Evolutionary conservation across 2,329 filamentous ascomycete species (phyloP).

Genomic region (Coleophoma eucalyptorum): DNA sequence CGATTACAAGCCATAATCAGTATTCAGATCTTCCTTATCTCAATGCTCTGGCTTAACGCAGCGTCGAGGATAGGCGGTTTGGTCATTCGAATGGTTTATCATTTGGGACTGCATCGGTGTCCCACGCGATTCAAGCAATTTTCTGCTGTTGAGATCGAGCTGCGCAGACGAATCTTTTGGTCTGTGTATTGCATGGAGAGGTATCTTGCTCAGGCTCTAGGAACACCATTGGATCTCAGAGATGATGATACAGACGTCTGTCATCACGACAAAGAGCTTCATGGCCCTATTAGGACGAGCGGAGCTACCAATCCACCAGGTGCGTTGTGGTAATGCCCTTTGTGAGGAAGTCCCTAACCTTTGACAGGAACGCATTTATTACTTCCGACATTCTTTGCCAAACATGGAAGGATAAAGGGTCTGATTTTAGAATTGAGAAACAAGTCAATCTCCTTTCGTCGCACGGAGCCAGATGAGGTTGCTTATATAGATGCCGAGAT

Average conservation of each 20-base stretch:
- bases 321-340: no score
- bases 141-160: constrained; percentile 37
- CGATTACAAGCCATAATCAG: constrained; percentile 47
- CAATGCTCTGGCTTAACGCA: constrained; percentile 51
- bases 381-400: constrained; percentile 32
- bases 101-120: constrained; percentile 55
- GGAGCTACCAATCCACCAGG: no score
- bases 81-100: constrained; percentile 50
- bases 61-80: constrained; percentile 52
- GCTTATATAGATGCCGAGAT: constrained; percentile 37
- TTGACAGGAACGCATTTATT: constrained; percentile 23
- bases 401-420: constrained; percentile 38
- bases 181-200: constrained; percentile 51
- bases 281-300: constrained; percentile 17
- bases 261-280: constrained; percentile 44
- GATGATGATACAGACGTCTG: constrained; percentile 58
- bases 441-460: constrained; percentile 36
- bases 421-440: constrained; percentile 43
- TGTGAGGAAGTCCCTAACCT: no score
- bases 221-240: constrained; percentile 48
- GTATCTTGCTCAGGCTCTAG: constrained; percentile 51
- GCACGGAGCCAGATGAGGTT: constrained; percentile 31
- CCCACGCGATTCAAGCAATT: constrained; percentile 49
- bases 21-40: constrained; percentile 51
- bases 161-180: constrained; percentile 52